Evolutionary conservation across 1,284 basidiomycete genomes (phyloP), one percentile per base, ranked within the genome.

Genomic region (Lentinus polychrous): DNA sequence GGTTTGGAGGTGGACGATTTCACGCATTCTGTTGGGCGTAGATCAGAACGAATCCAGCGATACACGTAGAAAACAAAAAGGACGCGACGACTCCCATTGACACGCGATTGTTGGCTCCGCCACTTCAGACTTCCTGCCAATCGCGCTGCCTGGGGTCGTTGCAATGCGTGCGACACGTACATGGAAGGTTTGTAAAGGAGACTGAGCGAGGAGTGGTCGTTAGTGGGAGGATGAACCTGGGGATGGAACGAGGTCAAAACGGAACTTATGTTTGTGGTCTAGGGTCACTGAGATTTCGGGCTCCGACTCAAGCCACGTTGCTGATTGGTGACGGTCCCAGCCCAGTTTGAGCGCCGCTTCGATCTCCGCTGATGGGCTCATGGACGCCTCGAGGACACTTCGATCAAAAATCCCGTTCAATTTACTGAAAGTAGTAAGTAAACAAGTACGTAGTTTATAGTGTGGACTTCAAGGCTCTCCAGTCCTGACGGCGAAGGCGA

Each of bases 1-100:
- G 61, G 93, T 94, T 72, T 95, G 93, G 63, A 95, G 82, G 75
- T 95, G 93, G 66, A 95, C 92, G 72, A 95, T 94, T 83, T 94
- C 92, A 79, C 91, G 86, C 91, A 94, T 91, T 75, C 86, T 91
- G 57, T 45, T 54, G 57, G 56, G 55, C 49, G 55, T 55, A 60
- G 51, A 58, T 69, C 59, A 72, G 67, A 53, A 27, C 10, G 46
- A 22, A 34, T 37, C 43, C 43, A 49, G 52, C 46, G 46, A 40
- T 18, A 43, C 44, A 45, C 43, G 36, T 38, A n/a, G 42, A 41
- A 39, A 51, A 49, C 39, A 24, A 40, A 18, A 33, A 33, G 37
- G 27, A 51, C 43, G 39, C 36, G 43, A 45, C 27, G 22, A 22
- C 32, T 44, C 20, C 27, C 24, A 32, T 36, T 33, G 32, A 11